Conservation (phyloP, 768 basidiomycete genomes). For the Suillus decipiens region DNA sequence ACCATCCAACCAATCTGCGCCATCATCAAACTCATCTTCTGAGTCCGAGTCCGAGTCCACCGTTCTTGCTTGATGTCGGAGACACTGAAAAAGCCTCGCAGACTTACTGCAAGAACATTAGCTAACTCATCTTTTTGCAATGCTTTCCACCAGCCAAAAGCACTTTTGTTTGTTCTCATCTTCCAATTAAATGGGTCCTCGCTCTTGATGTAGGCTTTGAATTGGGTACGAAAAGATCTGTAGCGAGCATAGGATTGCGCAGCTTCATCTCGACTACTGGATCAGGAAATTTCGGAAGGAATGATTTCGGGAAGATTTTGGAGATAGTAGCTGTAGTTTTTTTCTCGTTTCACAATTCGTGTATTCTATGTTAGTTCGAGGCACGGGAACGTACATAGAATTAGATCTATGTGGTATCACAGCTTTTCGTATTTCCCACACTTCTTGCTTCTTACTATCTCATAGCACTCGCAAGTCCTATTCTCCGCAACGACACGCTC, state of each 20-base stretch:
- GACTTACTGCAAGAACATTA: background rate
- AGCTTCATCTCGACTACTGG: background rate
- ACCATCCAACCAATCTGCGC: slow-evolving; percentile 7
- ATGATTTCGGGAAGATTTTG: background rate
- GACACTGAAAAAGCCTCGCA: too few relatives aligned
- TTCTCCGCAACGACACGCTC: too few relatives aligned
- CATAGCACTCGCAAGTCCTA: too few relatives aligned
- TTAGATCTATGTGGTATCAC: too few relatives aligned
- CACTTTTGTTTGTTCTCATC: background rate
- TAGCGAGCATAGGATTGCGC: slow-evolving; percentile 2
- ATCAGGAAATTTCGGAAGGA: background rate
- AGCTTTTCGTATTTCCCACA: too few relatives aligned
- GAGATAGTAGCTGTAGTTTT: slow-evolving; percentile 1
- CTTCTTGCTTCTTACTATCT: too few relatives aligned
- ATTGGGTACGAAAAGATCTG: background rate
- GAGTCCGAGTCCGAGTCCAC: background rate
- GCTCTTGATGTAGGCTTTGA: slow-evolving; percentile 9
- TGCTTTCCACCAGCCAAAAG: slow-evolving; percentile 9
- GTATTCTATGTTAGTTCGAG: too few relatives aligned
- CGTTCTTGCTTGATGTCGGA: too few relatives aligned
- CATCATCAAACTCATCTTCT: slow-evolving; percentile 9
- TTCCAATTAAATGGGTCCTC: slow-evolving; percentile 11
- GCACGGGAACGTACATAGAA: too few relatives aligned
- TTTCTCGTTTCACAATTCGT: background rate
- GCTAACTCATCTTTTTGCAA: slow-evolving; percentile 7